phyloP scores from a whole-genome alignment of 495 filamentous ascomycete species.

The Podospora bellae-mahoneyi region DNA sequence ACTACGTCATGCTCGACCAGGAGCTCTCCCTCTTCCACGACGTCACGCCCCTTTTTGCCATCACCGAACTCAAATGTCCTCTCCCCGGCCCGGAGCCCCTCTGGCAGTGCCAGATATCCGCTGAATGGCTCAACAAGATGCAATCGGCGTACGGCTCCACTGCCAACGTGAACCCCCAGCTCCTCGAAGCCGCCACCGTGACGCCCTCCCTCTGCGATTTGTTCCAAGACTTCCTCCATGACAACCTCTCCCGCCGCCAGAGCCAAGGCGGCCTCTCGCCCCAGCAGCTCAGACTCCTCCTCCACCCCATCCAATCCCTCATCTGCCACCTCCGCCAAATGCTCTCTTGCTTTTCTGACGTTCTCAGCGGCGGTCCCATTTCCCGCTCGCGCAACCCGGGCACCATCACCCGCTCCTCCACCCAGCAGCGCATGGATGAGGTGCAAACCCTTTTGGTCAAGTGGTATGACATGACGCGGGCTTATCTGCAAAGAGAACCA shows the following conservation, averaged over 20 bases:
- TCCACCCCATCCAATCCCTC: slow-evolving; percentile 52
- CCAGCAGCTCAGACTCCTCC: slow-evolving; percentile 48
- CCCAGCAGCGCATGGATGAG: slow-evolving; percentile 50
- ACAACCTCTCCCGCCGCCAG: slow-evolving; percentile 37
- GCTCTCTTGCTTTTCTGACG: slow-evolving; percentile 45
- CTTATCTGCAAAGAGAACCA: slow-evolving; percentile 34
- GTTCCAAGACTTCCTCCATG: slow-evolving; percentile 53
- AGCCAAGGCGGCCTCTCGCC: slow-evolving; percentile 38
- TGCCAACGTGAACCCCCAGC: slow-evolving; percentile 36
- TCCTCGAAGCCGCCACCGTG: slow-evolving; percentile 38
- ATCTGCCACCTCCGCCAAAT: slow-evolving; percentile 49
- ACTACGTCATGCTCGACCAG: slow-evolving; percentile 64
- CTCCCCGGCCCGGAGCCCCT: slow-evolving; percentile 55
- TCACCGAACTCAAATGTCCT: slow-evolving; percentile 55
- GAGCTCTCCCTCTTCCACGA: slow-evolving; percentile 64
- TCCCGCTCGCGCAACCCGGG: slow-evolving; percentile 18
- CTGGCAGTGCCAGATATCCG: slow-evolving; percentile 45
- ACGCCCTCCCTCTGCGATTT: slow-evolving; percentile 54
- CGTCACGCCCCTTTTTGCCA: slow-evolving; percentile 52
- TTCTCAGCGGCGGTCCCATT: slow-evolving; percentile 31
- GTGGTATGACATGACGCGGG: slow-evolving; percentile 54
- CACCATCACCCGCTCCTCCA: slow-evolving; percentile 49
- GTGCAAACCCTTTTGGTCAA: slow-evolving; percentile 53
- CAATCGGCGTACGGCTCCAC: slow-evolving; percentile 46
- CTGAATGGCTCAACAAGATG: slow-evolving; percentile 49